A percentile compares a stretch with the other conserved stretches of the same genome.
Evolutionary conservation across 2,329 filamentous ascomycete species (phyloP).

Genomic region (Cercospora berteroae): DNA sequence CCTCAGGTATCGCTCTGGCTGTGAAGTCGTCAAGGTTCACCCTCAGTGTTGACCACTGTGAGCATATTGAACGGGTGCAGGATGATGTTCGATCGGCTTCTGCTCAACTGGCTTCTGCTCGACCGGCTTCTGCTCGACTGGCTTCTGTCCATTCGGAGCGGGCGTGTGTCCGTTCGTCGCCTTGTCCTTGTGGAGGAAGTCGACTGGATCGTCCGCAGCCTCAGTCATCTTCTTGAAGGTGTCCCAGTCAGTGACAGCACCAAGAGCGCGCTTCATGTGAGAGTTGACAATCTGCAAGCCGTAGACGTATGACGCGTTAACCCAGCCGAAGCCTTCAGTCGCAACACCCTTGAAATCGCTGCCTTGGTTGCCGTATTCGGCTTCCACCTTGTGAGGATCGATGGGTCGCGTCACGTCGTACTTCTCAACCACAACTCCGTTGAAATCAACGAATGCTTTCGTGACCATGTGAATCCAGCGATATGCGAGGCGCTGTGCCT

Average conservation of each 20-base stretch:
- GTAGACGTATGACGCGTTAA: constrained; percentile 96
- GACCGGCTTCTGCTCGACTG: constrained; percentile 14
- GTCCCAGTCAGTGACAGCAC: constrained; percentile 82
- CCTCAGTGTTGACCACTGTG: constrained; percentile 1
- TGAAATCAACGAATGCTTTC: constrained; percentile 97
- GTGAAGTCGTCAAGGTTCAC: not conserved
- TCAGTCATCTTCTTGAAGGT: constrained; percentile 65
- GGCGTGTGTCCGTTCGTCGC: not conserved
- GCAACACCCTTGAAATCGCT: constrained; percentile 93
- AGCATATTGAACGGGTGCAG: constrained; percentile 20
- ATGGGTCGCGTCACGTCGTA: constrained; percentile 91
- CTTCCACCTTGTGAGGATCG: constrained; percentile 90
- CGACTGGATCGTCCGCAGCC: constrained; percentile 18
- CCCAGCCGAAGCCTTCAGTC: constrained; percentile 97
- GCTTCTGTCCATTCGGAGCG: not conserved
- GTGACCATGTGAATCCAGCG: constrained; percentile 99
- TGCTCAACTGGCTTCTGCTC: constrained; percentile 11
- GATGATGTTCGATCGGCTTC: constrained; percentile 17
- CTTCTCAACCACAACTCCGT: constrained; percentile 97
- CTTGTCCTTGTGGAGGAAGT: constrained; percentile 12
- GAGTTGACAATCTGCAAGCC: constrained; percentile 84
- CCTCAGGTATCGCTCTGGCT: not conserved
- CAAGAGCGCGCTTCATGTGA: constrained; percentile 84
- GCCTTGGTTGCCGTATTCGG: constrained; percentile 97
- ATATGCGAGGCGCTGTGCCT: constrained; percentile 86